A percentile compares a stretch with the other conserved stretches of the same genome.
These are phyloP conservation scores for Ascobolus immersus DNA, from an alignment of 495 filamentous ascomycete genomes.

Conservation along the genomic window DNA sequence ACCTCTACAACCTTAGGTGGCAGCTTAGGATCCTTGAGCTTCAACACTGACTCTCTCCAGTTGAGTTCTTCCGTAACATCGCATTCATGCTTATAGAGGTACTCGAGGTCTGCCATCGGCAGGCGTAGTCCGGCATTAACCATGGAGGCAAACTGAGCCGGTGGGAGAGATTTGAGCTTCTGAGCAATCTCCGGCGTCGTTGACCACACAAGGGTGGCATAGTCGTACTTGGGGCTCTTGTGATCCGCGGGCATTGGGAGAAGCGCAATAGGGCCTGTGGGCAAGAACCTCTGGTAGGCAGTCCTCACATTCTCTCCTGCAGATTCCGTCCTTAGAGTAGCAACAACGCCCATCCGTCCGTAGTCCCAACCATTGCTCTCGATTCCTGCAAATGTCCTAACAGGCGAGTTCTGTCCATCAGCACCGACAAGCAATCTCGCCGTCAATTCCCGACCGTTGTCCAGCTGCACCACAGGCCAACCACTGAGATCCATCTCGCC, in stretches of 20 bases:
- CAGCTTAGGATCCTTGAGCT: conserved; percentile 22
- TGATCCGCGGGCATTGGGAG: conserved; percentile 27
- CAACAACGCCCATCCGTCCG: conserved; percentile 67
- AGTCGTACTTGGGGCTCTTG: conserved; percentile 43
- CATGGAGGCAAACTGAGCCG: conserved; percentile 53
- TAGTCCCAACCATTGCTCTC: conserved; percentile 80
- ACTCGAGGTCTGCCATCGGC: conserved; percentile 47
- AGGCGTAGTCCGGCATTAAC: conserved; percentile 88
- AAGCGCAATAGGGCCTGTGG: conserved; percentile 70
- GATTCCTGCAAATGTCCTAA: conserved; percentile 72
- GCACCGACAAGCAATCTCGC: conserved; percentile 77
- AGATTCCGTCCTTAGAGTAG: conserved; percentile 48
- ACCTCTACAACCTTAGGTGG: conserved; percentile 37
- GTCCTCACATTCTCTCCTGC: conserved; percentile 32
- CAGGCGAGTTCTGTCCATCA: conserved; percentile 83
- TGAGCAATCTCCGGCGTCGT: conserved; percentile 56
- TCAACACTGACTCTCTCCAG: conserved; percentile 55
- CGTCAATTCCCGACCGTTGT: conserved; percentile 32
- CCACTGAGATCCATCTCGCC: conserved; percentile 48
- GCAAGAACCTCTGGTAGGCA: conserved; percentile 89
- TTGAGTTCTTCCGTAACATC: conserved; percentile 47
- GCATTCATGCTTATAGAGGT: conserved; percentile 37
- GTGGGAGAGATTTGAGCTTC: conserved; percentile 46
- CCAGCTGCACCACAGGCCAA: conserved; percentile 62
- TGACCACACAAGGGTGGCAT: conserved; percentile 76